Conservation (phyloP, 371 early-diverging fungal species). For the Edhazardia aedis region DNA sequence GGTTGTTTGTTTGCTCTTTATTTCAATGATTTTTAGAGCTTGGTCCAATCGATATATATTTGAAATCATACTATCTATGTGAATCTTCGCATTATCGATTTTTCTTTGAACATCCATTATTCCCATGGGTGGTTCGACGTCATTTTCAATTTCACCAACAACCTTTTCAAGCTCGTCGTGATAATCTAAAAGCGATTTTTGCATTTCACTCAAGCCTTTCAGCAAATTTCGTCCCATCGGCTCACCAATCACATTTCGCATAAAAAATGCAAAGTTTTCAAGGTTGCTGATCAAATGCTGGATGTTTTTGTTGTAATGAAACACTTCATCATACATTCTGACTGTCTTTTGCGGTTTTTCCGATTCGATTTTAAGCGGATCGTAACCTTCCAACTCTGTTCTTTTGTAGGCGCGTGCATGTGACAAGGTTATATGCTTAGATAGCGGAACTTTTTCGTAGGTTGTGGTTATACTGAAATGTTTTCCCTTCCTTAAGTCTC, state of each 20-base stretch:
- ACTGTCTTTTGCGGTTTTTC: conserved; percentile 9
- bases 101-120: too few relatives aligned
- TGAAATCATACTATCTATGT: too few relatives aligned
- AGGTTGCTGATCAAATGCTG: conserved; percentile 36
- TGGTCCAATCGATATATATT: too few relatives aligned
- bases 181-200: too few relatives aligned
- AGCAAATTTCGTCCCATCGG: conserved; percentile 21
- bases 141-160: too few relatives aligned
- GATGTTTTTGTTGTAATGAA: conserved; percentile 30
- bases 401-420: conserved; percentile 25
- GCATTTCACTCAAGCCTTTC: too few relatives aligned
- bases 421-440: conserved; percentile 28
- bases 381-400: conserved; percentile 34
- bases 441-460: conserved; percentile 25
- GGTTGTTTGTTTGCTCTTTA: too few relatives aligned
- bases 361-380: conserved; percentile 13
- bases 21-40: too few relatives aligned
- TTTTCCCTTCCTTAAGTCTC: conserved; percentile 22
- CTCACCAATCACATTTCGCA: conserved; percentile 33
- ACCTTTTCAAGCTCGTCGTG: too few relatives aligned
- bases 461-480: conserved; percentile 40
- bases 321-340: conserved; percentile 17
- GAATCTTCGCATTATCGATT: too few relatives aligned
- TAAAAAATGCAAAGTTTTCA: conserved; percentile 31
- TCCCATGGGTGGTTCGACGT: too few relatives aligned